phyloP scores from a whole-genome alignment of 2,329 filamentous ascomycete genomes.

The Fusarium protoensiforme region DNA sequence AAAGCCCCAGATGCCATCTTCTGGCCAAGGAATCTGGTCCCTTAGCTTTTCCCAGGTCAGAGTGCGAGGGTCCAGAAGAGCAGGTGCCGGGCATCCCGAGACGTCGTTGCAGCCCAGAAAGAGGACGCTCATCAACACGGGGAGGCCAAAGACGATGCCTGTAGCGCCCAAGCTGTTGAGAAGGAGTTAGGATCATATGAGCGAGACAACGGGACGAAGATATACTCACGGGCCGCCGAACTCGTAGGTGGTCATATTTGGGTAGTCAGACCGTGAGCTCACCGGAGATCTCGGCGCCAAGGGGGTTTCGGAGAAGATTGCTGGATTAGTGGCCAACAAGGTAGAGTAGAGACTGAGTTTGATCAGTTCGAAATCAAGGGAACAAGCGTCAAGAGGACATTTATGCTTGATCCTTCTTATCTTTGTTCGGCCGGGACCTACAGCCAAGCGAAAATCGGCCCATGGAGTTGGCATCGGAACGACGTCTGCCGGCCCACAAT shows the following conservation, averaged over 20 bases:
- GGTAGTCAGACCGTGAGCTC: not conserved
- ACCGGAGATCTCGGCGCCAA: not conserved
- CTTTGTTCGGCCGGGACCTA: not conserved
- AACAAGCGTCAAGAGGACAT: not conserved
- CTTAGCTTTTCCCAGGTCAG: slow-evolving; percentile 77
- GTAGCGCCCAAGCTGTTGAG: slow-evolving; percentile 73
- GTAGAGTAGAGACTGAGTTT: not conserved
- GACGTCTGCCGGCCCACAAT: slow-evolving; percentile 28
- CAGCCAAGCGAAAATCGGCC: slow-evolving; percentile 21
- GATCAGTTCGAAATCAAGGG: not conserved
- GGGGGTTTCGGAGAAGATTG: not conserved
- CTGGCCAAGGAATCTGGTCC: slow-evolving; percentile 80
- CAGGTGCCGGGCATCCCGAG: slow-evolving; percentile 85
- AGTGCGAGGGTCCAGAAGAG: slow-evolving; percentile 74
- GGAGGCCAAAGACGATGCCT: slow-evolving; percentile 80
- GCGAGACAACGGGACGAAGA: fast-evolving
- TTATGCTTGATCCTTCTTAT: not conserved
- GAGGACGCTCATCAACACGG: slow-evolving; percentile 77
- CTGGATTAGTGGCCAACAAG: not conserved
- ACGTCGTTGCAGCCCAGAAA: slow-evolving; percentile 89
- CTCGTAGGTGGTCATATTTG: slow-evolving; percentile 42
- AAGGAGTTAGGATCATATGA: not conserved
- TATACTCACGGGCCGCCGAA: slow-evolving; percentile 49
- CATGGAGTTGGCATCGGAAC: slow-evolving; percentile 33
- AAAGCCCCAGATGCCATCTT: slow-evolving; percentile 73